phyloP scores from a whole-genome alignment of 2,329 filamentous ascomycete species.

The Aspergillus calidoustus region DNA sequence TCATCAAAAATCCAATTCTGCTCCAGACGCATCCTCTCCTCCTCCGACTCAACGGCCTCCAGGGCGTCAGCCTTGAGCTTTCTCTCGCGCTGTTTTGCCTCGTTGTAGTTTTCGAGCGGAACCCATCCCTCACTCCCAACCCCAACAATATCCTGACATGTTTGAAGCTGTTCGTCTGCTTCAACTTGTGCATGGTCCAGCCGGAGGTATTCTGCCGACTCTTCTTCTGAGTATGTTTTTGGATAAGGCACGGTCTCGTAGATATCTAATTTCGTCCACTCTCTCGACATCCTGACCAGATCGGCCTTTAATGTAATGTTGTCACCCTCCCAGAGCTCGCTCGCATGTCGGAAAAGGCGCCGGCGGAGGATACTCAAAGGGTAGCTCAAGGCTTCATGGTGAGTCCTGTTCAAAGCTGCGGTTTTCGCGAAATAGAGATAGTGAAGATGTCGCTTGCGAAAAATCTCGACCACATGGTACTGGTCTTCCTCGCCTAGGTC shows the following conservation, averaged over 20 bases:
- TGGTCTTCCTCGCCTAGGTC: not conserved
- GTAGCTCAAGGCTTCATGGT: constrained; percentile 10
- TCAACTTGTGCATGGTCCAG: not conserved
- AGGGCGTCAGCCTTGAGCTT: constrained; percentile 22
- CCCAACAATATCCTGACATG: constrained; percentile 12
- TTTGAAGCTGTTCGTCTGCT: constrained; percentile 2
- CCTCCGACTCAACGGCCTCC: constrained; percentile 19
- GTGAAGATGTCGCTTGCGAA: constrained; percentile 13
- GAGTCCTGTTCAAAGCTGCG: not conserved
- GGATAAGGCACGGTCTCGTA: not conserved
- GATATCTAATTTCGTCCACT: not conserved
- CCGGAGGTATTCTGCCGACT: not conserved
- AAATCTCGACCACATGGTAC: not conserved
- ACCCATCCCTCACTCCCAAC: constrained; percentile 25
- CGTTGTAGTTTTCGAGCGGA: constrained; percentile 17
- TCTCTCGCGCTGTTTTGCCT: constrained; percentile 14
- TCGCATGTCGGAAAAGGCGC: constrained; percentile 26
- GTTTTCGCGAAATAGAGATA: constrained; percentile 2
- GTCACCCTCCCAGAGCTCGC: constrained; percentile 32
- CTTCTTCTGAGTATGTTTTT: not conserved
- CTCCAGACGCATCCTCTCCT: constrained; percentile 17
- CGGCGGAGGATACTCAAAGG: constrained; percentile 16
- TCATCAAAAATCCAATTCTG: constrained; percentile 27
- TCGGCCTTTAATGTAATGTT: constrained; percentile 25
- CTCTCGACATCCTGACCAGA: constrained; percentile 15